Base-by-base conservation (phyloP, 2,329 filamentous ascomycete genomes). In the Aurifilum marmelostoma region DNA sequence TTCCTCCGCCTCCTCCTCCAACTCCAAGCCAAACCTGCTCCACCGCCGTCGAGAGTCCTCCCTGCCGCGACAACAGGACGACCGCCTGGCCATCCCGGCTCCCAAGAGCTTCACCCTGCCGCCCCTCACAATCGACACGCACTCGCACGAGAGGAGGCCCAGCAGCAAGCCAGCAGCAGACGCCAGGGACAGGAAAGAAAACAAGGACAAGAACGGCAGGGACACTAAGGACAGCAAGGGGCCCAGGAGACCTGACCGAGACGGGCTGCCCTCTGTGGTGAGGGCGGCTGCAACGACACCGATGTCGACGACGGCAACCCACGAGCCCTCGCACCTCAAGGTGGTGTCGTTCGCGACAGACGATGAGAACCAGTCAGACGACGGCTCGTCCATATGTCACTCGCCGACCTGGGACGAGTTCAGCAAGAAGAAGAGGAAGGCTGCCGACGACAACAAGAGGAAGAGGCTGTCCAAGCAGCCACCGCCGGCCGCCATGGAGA, bases 341-440 rank as follows among this genome's bases (percentile, higher is more conserved):
- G 79, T 79, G 24, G 81, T 82, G 47, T 80, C 80, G 29, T 81
- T 82, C 64, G 74, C 79, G 29, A 76, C 78, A 39, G 77, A 78
- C 8, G 75, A 77, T 43, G 69, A 76, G 66, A 66, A 73, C 47
- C 65, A 77, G 71, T 83, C 81, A 3, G 82, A 83, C 63, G 82
- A 83, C 63, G 77, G 82, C 62, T 83, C 82, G 3, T 84, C 83
- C 0, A 86, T 89, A 66, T 90, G 88, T 71, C 85, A 88, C 67
- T 89, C 88, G 1, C 88, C 88, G 1, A 88, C 83, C 67, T 89
- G 88, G 88, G 87, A 88, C 71, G 83, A 85, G 29, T 86, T 86
- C 72, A 81, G 82, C 2, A 82, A 83, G 27, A 83, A 80, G 72
- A 87, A 85, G 73, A 85, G 83, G 74, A 84, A 87, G 71, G 86